Percentiles rank a stretch among this genome's conserved stretches.
Conservation (phyloP, 2,329 filamentous ascomycete species). For the Verticillium dahliae region DNA sequence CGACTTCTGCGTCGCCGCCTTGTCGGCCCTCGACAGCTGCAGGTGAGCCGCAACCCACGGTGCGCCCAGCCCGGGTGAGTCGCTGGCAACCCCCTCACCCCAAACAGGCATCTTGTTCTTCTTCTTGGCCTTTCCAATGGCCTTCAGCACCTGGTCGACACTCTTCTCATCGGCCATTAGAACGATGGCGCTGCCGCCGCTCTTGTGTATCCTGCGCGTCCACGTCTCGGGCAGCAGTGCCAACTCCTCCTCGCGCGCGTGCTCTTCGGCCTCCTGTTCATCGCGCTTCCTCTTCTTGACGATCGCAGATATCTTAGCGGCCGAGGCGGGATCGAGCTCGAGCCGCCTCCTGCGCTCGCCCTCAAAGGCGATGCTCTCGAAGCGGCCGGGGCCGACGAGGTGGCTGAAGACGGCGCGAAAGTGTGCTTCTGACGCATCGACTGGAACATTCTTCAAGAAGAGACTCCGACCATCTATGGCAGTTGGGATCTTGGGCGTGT, state of each 20-base stretch:
- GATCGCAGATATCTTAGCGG: conserved; percentile 28
- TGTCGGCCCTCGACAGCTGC: conserved; percentile 63
- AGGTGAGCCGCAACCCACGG: conserved; percentile 60
- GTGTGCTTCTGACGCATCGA: conserved; percentile 73
- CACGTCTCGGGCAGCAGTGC: conserved; percentile 64
- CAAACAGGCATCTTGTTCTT: conserved; percentile 59
- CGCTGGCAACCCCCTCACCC: conserved; percentile 56
- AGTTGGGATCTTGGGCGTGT: conserved; percentile 72
- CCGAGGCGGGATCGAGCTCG: conserved; percentile 37
- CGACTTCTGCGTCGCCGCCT: conserved; percentile 57
- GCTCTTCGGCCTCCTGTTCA: conserved; percentile 52
- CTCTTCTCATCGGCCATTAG: conserved; percentile 78
- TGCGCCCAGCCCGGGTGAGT: conserved; percentile 51
- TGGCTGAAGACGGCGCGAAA: conserved; percentile 69
- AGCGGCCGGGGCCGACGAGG: conserved; percentile 69
- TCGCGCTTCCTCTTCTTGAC: conserved; percentile 47
- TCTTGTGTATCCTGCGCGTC: conserved; percentile 62
- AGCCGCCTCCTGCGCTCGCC: conserved; percentile 39
- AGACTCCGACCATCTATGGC: conserved; percentile 70
- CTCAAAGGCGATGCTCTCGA: conserved; percentile 75
- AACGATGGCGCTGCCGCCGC: conserved; percentile 74
- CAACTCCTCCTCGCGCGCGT: conserved; percentile 48
- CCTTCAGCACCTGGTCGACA: conserved; percentile 70
- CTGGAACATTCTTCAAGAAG: conserved; percentile 85
- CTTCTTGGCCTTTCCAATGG: conserved; percentile 55